phyloP scores from a whole-genome alignment of 73 alveolate genomes.

The Blepharisma japonicum region DNA sequence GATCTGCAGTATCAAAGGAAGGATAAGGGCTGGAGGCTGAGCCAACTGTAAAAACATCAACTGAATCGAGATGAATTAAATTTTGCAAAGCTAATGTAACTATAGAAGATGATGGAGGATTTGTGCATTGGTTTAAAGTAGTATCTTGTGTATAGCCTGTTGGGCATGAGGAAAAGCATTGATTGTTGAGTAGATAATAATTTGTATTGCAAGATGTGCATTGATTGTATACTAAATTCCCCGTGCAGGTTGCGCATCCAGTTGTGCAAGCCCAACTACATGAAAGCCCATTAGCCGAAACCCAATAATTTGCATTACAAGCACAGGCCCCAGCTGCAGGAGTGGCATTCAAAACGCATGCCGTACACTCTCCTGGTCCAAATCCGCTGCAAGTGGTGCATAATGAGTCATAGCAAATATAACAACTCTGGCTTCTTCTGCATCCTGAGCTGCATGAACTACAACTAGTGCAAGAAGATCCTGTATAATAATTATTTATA shows the following conservation, averaged over 20 bases:
- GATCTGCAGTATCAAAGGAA: not conserved
- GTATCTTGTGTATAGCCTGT: not conserved
- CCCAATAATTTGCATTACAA: not conserved
- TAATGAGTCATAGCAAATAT: constrained; percentile 10
- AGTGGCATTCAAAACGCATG: constrained; percentile 1
- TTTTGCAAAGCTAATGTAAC: not conserved
- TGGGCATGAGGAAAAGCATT: constrained; percentile 20
- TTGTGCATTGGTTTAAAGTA: not conserved
- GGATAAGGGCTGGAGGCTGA: not conserved
- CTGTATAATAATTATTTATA: too few species aligned
- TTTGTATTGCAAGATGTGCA: not conserved
- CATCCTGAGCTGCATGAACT: too few species aligned
- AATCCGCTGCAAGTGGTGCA: not conserved
- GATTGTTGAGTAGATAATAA: not conserved
- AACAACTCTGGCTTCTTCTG: not conserved
- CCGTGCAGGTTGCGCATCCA: constrained; percentile 6
- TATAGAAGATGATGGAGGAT: not conserved
- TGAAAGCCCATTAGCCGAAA: too few species aligned
- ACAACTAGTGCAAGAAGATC: too few species aligned
- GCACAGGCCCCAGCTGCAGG: not conserved
- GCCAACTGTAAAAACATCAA: not conserved
- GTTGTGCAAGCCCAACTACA: not conserved
- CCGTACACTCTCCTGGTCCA: not conserved
- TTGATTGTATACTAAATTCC: too few species aligned
- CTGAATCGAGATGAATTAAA: not conserved